Evolutionary conservation across 192 early-diverging fungal species (phyloP).

Genomic region (Thamnidium elegans): DNA sequence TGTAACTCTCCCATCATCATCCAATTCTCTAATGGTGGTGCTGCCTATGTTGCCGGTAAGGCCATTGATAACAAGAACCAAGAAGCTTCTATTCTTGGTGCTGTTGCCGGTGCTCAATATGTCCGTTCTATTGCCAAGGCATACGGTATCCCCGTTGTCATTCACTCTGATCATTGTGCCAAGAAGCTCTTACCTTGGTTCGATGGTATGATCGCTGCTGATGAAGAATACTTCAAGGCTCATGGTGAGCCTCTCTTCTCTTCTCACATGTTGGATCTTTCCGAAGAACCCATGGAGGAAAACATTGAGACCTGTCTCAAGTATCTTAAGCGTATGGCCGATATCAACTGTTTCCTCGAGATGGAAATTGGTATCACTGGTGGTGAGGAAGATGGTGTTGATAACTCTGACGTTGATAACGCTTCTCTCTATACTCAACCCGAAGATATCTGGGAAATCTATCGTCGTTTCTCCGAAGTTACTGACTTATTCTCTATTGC

Average conservation of each 20-base stretch:
- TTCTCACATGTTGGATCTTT: conserved; percentile 97
- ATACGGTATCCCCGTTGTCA: conserved; percentile 54
- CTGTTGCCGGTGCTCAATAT: conserved; percentile 84
- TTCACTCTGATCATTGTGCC: conserved; percentile 97
- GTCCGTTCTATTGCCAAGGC: conserved; percentile 34
- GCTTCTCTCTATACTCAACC: conserved; percentile 91
- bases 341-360: conserved; percentile 86
- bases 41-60: conserved; percentile 92
- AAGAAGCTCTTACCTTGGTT: conserved; percentile 97
- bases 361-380: conserved; percentile 99
- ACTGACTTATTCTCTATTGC: conserved; percentile 94
- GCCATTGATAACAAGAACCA: conserved; percentile 87
- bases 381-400: conserved; percentile 98
- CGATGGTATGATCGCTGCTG: conserved; percentile 93
- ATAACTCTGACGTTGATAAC: conserved; percentile 92
- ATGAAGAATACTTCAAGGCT: conserved; percentile 91
- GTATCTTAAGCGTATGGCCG: conserved; percentile 90
- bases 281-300: conserved; percentile 89
- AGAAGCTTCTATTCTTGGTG: conserved; percentile 84
- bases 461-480: conserved; percentile 82
- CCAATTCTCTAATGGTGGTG: conserved; percentile 94
- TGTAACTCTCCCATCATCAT: conserved; percentile 90
- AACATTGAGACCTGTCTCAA: conserved; percentile 88
- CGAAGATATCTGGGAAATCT: conserved; percentile 94
- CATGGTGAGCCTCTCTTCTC: conserved; percentile 96